Evolutionary conservation across 768 basidiomycete genomes (phyloP), one percentile per base, ranked within the genome.

Genomic region (Serpula lacrymans): DNA sequence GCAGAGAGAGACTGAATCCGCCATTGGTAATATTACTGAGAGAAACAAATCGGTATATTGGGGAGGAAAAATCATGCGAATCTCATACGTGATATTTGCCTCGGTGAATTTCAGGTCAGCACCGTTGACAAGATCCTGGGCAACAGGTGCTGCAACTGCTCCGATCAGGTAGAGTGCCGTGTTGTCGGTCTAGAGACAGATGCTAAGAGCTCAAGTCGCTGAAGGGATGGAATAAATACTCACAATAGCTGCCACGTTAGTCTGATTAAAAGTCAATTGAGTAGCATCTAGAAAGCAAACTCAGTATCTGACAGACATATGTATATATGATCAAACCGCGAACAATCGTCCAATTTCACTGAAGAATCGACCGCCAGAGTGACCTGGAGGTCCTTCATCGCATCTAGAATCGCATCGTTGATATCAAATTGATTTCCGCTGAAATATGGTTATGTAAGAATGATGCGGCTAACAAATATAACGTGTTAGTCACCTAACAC

Each of bases 341-440:
- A 48, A 82, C 80, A 88, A 43, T 86, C 81, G 55, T 87, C 85
- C 27, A 88, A 58, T 53, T 74, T 75, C 32, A 82, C 60, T 1
- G 62, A 62, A 13, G 72, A 71, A n/a, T 74, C 59, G 23, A 87
- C 67, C 9, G 59, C 67, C 16, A 88, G 59, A 44, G 81, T 69
- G 36, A 84, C 77, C 52, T 72, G 67, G 27, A 88, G 68, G 41
- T 72, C 72, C 24, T 75, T 69, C 37, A 88, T 55, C 3, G 83
- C 68, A n/a, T 73, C 67, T 40, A 88, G 63, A 44, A 87, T 82
- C 21, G 82, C 81, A 6, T 65, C 72, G 20, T 64, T 56, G 12
- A 76, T 70, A 50, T 83, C 73, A 45, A 84, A 83, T 50, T 87
- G 84, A 5, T 75, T 63, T 11, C 83, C 83, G 53, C 84, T 84